A percentile compares a stretch with the other conserved stretches of the same genome.
phyloP scores from a whole-genome alignment of 768 basidiomycete genomes.

The Tylopilus felleus region DNA sequence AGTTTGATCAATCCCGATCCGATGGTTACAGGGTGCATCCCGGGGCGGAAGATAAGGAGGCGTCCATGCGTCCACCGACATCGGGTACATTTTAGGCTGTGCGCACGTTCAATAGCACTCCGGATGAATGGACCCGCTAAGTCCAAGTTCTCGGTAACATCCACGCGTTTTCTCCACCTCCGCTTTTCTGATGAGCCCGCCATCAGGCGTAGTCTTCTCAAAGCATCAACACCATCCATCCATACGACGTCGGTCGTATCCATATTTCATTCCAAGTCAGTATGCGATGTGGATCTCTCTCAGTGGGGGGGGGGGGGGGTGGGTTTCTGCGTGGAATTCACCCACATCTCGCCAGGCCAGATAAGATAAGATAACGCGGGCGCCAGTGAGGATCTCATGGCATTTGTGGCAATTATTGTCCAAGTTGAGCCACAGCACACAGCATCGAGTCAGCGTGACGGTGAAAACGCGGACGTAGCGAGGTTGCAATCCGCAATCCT shows the following conservation, averaged over 20 bases:
- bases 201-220: background rate
- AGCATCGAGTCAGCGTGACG: constrained; percentile 17
- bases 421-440: constrained; percentile 12
- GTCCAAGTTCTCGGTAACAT: background rate
- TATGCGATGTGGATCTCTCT: background rate
- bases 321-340: background rate
- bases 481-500: background rate
- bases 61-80: background rate
- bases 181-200: background rate
- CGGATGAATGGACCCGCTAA: background rate
- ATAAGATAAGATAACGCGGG: constrained; percentile 25
- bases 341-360: background rate
- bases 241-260: background rate
- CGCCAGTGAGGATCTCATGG: constrained; percentile 1
- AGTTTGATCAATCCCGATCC: background rate
- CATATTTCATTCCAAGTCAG: background rate
- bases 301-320: no score
- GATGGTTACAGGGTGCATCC: background rate
- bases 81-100: background rate
- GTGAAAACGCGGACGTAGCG: background rate
- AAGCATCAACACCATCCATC: background rate
- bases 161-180: background rate
- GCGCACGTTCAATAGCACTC: background rate
- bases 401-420: constrained; percentile 6
- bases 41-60: background rate